These are phyloP conservation scores for Fraxinus baroniana DNA, from an alignment of 305 asterid species.

Conservation along the genomic window DNA sequence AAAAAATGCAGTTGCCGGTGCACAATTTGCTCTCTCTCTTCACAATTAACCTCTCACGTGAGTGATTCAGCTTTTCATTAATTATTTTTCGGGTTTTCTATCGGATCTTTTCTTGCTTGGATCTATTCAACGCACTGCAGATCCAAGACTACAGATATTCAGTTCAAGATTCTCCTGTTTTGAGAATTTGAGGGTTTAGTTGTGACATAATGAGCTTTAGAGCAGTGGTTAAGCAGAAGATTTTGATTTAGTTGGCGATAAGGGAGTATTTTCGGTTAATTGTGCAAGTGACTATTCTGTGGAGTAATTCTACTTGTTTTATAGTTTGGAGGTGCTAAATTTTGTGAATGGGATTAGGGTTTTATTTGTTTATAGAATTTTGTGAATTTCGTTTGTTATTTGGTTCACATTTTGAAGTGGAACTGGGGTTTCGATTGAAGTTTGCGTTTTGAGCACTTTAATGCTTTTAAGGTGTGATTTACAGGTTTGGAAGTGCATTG, in stretches of 20 bases:
- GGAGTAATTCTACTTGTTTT: conserved; percentile 24
- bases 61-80: conserved; percentile 36
- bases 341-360: conserved; percentile 16
- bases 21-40: conserved; percentile 55
- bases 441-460: conserved; percentile 9
- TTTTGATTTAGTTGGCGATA: not conserved
- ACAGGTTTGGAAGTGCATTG: conserved; percentile 15
- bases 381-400: conserved; percentile 25
- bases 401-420: conserved; percentile 23
- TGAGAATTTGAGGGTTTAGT: conserved; percentile 26
- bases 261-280: not conserved
- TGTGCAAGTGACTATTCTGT: conserved; percentile 22
- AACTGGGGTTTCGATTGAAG: conserved; percentile 27
- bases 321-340: conserved; percentile 28
- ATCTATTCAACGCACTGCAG: conserved; percentile 43
- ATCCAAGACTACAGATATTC: conserved; percentile 35
- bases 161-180: conserved; percentile 1
- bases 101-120: conserved; percentile 1
- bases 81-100: conserved; percentile 29
- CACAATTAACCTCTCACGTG: conserved; percentile 72
- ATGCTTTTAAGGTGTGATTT: conserved; percentile 24
- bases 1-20: conserved; percentile 29
- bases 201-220: conserved; percentile 14
- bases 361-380: conserved; percentile 14
- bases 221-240: conserved; percentile 20